phyloP scores from a whole-genome alignment of 257 asterid species.

The Thymus mandschuricus region DNA sequence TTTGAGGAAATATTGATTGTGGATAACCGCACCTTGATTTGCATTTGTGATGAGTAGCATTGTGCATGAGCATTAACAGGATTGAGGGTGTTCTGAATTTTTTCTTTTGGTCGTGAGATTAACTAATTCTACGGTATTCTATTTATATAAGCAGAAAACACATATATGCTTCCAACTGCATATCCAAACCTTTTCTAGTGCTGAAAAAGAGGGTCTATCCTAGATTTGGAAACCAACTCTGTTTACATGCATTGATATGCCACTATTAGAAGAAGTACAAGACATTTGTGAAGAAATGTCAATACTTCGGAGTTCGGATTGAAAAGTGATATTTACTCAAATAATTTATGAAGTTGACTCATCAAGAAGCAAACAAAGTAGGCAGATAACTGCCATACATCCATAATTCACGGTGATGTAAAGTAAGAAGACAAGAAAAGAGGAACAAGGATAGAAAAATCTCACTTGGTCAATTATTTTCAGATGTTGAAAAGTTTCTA shows the following conservation, averaged over 20 bases:
- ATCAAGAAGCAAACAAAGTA: not conserved
- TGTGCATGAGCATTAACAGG: too few relatives aligned
- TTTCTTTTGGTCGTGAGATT: too few relatives aligned
- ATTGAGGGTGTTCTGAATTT: too few relatives aligned
- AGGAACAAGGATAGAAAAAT: constrained; percentile 16
- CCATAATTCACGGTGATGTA: constrained; percentile 4
- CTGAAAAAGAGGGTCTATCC: not conserved
- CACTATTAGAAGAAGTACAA: not conserved
- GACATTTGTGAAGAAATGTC: not conserved
- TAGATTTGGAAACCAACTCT: not conserved
- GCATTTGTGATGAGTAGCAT: not conserved
- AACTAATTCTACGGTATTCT: too few relatives aligned
- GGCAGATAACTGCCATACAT: not conserved
- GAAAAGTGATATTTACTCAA: not conserved
- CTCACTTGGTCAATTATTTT: constrained; percentile 45
- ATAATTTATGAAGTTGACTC: not conserved
- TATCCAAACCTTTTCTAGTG: not conserved
- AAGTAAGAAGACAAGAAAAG: not conserved
- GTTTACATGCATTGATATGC: not conserved
- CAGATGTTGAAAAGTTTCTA: constrained; percentile 34
- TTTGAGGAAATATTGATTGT: not conserved
- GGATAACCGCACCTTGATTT: constrained; percentile 1
- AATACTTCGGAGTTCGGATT: too few relatives aligned
- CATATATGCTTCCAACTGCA: too few relatives aligned
- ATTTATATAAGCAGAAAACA: too few relatives aligned